These are phyloP conservation scores for Termitomyces sp. DNA, from an alignment of 768 basidiomycete species.

Conservation along the genomic window DNA sequence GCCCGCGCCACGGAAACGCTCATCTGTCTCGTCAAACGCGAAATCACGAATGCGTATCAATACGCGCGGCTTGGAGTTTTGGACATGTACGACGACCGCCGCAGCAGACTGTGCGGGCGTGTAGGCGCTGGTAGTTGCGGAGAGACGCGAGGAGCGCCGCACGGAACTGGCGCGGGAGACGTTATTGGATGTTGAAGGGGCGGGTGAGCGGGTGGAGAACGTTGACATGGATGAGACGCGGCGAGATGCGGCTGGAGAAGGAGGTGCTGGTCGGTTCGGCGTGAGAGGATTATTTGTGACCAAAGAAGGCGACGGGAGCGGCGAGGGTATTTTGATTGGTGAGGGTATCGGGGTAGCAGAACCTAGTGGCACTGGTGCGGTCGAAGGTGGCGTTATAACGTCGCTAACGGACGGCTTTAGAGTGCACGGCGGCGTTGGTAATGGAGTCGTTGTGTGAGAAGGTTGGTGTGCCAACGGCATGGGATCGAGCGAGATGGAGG, in stretches of 20 bases:
- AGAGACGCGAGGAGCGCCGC: background rate
- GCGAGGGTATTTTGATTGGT: slow-evolving; percentile 2
- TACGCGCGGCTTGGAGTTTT: background rate
- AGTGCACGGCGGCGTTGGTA: background rate
- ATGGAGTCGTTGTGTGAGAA: background rate
- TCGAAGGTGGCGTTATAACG: background rate
- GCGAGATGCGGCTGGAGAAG: slow-evolving; percentile 11
- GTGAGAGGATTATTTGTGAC: slow-evolving; percentile 5
- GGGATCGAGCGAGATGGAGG: background rate
- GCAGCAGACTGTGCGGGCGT: background rate
- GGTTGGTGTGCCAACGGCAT: slow-evolving; percentile 2
- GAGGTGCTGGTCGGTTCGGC: slow-evolving; percentile 16
- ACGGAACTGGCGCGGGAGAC: slow-evolving; percentile 13
- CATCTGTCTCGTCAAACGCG: slow-evolving; percentile 28
- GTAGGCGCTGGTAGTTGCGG: background rate
- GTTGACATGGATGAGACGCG: slow-evolving; percentile 23
- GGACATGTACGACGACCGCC: background rate
- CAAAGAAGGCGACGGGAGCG: background rate
- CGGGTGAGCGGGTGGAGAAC: slow-evolving; percentile 19
- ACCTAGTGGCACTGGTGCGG: background rate
- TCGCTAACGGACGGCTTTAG: background rate
- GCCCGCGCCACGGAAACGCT: slow-evolving; percentile 34
- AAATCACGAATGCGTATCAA: slow-evolving; percentile 41
- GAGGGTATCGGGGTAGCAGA: background rate
- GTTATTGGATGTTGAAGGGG: slow-evolving; percentile 2